Base-by-base conservation (phyloP, 768 basidiomycete genomes). In the Gyrodon lividus region DNA sequence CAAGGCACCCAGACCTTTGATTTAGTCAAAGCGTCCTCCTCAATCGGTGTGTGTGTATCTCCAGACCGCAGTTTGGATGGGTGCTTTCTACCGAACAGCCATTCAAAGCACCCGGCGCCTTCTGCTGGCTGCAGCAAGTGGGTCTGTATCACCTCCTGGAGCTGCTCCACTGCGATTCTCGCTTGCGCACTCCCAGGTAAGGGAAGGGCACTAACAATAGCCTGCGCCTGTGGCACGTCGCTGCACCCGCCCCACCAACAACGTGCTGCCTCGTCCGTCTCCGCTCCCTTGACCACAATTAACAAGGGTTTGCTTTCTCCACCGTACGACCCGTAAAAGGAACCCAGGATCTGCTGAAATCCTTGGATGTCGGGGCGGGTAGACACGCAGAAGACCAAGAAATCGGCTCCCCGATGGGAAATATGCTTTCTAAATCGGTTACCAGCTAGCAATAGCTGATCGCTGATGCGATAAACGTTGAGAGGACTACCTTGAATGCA, bases 221-320 rank as follows among this genome's bases (percentile, higher is more conserved):
- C 64, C 2, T 43, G 62, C 9, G 65, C 56, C 34, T 51, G 28
- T 4, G 33, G 6, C 3, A 42, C 31, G 2, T 54, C 50, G 9
- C 52, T 49, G 4, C 48, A 43, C 23, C 41, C 7, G 17, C 47
- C 46, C 65, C 65, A 66, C 65, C 63, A 65, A 22, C 43, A 54
- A 22, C 28, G 4, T 13, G 66, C 65, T 8, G 17, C 17, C 24
- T 57, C 51, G 17, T 62, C 60, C 12, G 65, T 60, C 17, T 5
- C 26, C 1, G 60, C 63, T 17, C 54, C 66, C 48, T 34, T 50
- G 34, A 63, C 63, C 37, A 66, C 49, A 39, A 66, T 53, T 43
- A 68, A 12, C 35, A 66, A 9, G 3, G 65, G 65, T 6, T 63
- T 63, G 19, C 47, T 65, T 10, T 66, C 58, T 38, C 65, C 65